Evolutionary conservation across 1,139 yeast genomes (phyloP).

Genomic region (Eremothecium coryli): DNA sequence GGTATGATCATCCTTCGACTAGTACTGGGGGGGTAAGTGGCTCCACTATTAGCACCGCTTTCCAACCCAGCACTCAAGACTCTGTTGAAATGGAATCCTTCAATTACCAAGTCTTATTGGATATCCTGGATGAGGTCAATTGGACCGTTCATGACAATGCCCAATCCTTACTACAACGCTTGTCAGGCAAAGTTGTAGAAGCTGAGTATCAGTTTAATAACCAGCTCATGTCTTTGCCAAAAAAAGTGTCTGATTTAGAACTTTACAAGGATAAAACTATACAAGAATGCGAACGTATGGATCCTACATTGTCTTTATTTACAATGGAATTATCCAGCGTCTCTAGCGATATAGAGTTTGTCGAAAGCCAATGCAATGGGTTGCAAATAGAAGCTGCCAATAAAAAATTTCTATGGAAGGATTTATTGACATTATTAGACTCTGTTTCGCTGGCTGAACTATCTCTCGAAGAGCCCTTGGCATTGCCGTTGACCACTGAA

Average conservation of each 20-base stretch:
- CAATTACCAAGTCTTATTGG: constrained; percentile 24
- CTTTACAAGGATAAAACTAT: constrained; percentile 38
- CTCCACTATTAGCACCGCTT: no score
- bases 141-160: constrained; percentile 66
- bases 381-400: constrained; percentile 78
- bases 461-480: constrained; percentile 42
- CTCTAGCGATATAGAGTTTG: constrained; percentile 56
- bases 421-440: constrained; percentile 55
- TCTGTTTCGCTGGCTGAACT: constrained; percentile 58
- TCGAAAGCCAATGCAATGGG: constrained; percentile 74
- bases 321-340: constrained; percentile 53
- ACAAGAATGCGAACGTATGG: constrained; percentile 57
- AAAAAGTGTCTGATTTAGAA: constrained; percentile 36
- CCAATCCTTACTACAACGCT: constrained; percentile 44
- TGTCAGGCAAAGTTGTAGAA: constrained; percentile 44
- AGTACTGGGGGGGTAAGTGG: no score
- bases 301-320: constrained; percentile 45
- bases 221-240: constrained; percentile 30
- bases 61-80: no score
- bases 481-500: constrained; percentile 41
- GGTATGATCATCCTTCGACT: no score
- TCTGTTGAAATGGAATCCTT: constrained; percentile 9
- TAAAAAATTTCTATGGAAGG: constrained; percentile 63
- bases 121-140: constrained; percentile 61
- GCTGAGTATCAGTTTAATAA: constrained; percentile 44